A percentile compares a stretch with the other conserved stretches of the same genome.
Evolutionary conservation across 2,329 filamentous ascomycete species (phyloP).

Genomic region (Cordyceps pruinosa): DNA sequence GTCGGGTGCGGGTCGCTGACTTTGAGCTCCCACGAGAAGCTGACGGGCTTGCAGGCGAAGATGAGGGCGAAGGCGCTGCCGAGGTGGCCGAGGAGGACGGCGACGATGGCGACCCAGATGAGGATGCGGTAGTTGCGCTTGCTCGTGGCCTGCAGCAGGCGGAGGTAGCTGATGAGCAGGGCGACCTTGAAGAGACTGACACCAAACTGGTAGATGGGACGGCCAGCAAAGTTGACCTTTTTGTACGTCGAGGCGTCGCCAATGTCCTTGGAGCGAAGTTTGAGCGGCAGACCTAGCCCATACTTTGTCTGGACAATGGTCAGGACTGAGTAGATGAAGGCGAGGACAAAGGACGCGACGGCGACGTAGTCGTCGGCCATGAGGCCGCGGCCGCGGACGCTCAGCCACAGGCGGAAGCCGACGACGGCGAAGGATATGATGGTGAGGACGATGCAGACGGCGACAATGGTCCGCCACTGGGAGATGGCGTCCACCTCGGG

Average conservation of each 20-base stretch:
- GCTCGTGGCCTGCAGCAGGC: slow-evolving; percentile 41
- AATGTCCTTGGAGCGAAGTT: slow-evolving; percentile 30
- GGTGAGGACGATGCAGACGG: slow-evolving; percentile 39
- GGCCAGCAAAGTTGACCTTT: slow-evolving; percentile 44
- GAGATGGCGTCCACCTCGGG: slow-evolving; percentile 40
- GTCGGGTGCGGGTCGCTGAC: slow-evolving; percentile 23
- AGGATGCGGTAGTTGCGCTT: slow-evolving; percentile 36
- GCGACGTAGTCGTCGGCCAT: slow-evolving; percentile 41
- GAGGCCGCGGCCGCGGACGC: slow-evolving; percentile 35
- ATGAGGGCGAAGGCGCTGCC: slow-evolving; percentile 42
- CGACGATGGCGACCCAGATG: slow-evolving; percentile 37
- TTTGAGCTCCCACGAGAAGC: slow-evolving; percentile 36
- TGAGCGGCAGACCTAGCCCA: slow-evolving; percentile 44
- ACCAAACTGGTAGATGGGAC: slow-evolving; percentile 48
- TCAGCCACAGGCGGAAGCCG: slow-evolving; percentile 34
- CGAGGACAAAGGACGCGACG: slow-evolving; percentile 35
- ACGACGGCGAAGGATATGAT: slow-evolving; percentile 37
- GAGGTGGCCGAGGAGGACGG: slow-evolving; percentile 40
- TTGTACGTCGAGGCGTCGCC: slow-evolving; percentile 37
- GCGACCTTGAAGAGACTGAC: slow-evolving; percentile 52
- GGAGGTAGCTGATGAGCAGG: slow-evolving; percentile 46
- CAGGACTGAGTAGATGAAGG: slow-evolving; percentile 40
- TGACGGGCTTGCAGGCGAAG: slow-evolving; percentile 43
- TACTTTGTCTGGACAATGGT: slow-evolving; percentile 47
- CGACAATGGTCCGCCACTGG: slow-evolving; percentile 41